These are phyloP conservation scores for Boletus barrowsii DNA, from an alignment of 768 basidiomycete species.

Conservation along the genomic window DNA sequence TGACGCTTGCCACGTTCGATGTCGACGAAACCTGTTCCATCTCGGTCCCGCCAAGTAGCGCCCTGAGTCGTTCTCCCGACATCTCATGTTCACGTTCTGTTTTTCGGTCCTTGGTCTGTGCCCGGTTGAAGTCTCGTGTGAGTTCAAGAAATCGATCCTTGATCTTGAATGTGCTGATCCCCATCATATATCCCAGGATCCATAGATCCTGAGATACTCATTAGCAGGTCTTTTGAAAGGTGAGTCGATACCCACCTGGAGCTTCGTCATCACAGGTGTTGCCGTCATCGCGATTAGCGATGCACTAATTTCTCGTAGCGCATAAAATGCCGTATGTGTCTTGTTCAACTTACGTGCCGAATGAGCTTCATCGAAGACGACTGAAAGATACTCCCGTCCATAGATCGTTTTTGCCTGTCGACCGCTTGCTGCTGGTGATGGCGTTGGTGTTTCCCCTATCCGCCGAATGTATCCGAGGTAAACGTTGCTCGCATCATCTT, in stretches of 20 bases:
- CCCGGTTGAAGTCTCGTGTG: background rate
- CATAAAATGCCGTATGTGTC: background rate
- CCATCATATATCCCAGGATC: background rate
- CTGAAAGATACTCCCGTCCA: fast-evolving
- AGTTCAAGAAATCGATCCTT: background rate
- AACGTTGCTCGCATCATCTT: background rate
- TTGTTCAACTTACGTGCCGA: background rate
- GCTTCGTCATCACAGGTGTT: background rate
- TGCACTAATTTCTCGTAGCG: background rate
- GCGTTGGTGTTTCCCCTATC: too few relatives aligned
- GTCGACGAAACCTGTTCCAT: too few relatives aligned
- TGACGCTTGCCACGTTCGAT: too few relatives aligned
- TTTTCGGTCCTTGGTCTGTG: background rate
- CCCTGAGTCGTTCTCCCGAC: too few relatives aligned
- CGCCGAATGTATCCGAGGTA: background rate
- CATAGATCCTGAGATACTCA: background rate
- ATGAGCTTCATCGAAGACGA: background rate
- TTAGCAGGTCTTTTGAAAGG: too few relatives aligned
- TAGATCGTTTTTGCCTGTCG: background rate
- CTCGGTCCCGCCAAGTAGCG: too few relatives aligned
- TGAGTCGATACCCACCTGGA: background rate
- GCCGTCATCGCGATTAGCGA: background rate
- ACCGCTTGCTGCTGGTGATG: too few relatives aligned
- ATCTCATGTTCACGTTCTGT: too few relatives aligned
- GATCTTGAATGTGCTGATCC: background rate